phyloP scores from a whole-genome alignment of 257 asterid genomes.

The Perilla frutescens region DNA sequence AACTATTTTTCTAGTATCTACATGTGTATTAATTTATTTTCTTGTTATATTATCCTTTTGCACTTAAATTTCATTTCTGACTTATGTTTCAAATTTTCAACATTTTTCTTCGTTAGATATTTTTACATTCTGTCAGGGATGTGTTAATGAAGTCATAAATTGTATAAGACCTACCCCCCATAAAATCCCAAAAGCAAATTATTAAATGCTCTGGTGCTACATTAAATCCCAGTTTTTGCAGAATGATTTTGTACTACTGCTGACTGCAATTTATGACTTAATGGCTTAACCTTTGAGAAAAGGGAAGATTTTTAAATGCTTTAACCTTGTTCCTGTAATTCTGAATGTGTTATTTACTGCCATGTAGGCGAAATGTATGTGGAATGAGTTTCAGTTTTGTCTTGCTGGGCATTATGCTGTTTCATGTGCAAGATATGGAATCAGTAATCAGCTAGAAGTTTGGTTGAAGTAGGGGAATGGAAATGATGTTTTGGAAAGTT shows the following conservation, averaged over 20 bases:
- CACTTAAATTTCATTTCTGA: not conserved
- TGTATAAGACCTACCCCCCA: not conserved
- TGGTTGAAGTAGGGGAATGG: not conserved
- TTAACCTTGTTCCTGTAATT: not conserved
- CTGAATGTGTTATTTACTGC: not conserved
- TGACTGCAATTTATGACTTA: not conserved
- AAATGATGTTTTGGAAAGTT: conserved; percentile 17
- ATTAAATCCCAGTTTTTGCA: not conserved
- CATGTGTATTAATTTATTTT: not conserved
- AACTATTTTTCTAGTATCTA: not conserved
- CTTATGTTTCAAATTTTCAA: not conserved
- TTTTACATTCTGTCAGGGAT: not conserved
- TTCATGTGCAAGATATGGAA: not conserved
- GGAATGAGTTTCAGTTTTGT: not conserved
- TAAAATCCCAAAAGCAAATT: not conserved
- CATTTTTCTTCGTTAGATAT: not conserved
- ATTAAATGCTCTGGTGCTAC: not conserved
- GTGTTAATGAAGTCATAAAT: not conserved
- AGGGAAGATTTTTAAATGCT: not conserved
- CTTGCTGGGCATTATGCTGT: not conserved
- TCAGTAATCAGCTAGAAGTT: not conserved
- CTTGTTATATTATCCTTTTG: not conserved
- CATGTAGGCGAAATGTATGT: not conserved
- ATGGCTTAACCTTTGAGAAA: not conserved
- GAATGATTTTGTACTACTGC: not conserved